Evolutionary conservation across 495 filamentous ascomycete genomes (phyloP), one percentile per base, ranked within the genome.

Genomic region (Penicillium coffeae): DNA sequence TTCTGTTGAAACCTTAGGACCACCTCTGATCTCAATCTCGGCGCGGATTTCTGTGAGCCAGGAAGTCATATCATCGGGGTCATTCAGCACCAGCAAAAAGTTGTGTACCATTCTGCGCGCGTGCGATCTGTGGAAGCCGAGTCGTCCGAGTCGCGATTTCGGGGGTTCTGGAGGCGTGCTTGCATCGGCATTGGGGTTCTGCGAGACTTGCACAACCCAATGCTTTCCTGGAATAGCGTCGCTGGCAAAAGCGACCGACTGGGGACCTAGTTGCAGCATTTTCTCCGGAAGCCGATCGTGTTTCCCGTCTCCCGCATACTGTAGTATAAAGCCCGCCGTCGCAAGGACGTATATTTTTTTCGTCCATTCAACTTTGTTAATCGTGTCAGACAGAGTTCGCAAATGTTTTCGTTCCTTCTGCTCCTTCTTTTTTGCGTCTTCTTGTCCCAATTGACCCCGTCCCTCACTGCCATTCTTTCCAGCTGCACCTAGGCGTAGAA

Each of bases 171-270:
- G 61, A 5, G 74, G 69, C n/a, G 65, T 62, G 16, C 76, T 77
- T 16, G 39, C 35, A 21, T 93, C 85, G 8, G 82, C 74, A 15
- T 85, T 80, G 4, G 77, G 78, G 15, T 78, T 75, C 40, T 91
- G 85, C n/a, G 86, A 89, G 12, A 97, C 79, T 57, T 96, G 93
- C 42, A 98, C 59, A 2, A 98, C 93, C 82, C 85, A 96, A 54
- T 92, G 93, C 51, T 85, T 86, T 19, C 93, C 93, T 0, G 91
- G 90, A 51, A 98, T 93, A 2, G 86, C 80, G 66, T 98, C 93
- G 55, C 85, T 95, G 0, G 87, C 93, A 71, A 95, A 98, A 15
- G 93, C 93, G 10, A 90, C 90, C 5, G 93, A 95, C 14, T 89
- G 81, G 48, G 85, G 86, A 1, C 86, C 87, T 20, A 98, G 72